Evolutionary conservation across 1,139 yeast genomes (phyloP), one percentile per base, ranked within the genome.

Genomic region (Hansenula sp.): DNA sequence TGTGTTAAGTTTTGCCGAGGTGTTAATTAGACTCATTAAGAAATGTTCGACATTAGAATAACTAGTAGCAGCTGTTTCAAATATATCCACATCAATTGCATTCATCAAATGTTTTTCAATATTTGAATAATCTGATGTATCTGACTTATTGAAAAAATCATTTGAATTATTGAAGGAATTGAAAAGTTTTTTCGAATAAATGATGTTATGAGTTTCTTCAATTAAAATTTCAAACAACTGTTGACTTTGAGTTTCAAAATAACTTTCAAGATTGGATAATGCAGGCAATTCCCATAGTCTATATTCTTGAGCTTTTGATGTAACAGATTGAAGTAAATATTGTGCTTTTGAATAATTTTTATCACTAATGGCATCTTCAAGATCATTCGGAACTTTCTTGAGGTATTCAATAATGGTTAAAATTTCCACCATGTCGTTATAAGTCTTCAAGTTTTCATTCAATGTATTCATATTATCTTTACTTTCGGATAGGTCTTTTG

Each of bases 291-390:
- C 65, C 77, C 87, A 79, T 40, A 88, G 61, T 34, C 73, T 73
- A 51, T 79, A 79, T 40, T 71, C 66, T 29, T 79, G 80, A 1
- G 86, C 85, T 2, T 70, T 60, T 31, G 70, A 64, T 44, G 75
- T 71, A 0, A 86, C 87, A 18, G 69, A 60, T 4, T 77, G 68
- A 26, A 89, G 70, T 25, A 80, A 70, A 30, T 71, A 72, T 57
- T 84, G 86, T 0, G 90, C 94, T 38, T 77, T 75, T 45, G 76
- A 71, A 52, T 84, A 87, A 49, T 79, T 78, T 56, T 83, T 85
- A 34, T 79, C 83, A 18, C 77, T 69, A 18, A 87, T 75, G 37
- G 73, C 69, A 42, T 70, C 74, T 48, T 89, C 97, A 42, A 87
- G 69, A 40, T 68, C 68, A 29, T 71, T 79, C 0, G 95, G 88